Percentiles rank a stretch among this genome's conserved stretches.
Evolutionary conservation across 2,329 filamentous ascomycete species (phyloP).

Genomic region (Helicocarpus griseus): DNA sequence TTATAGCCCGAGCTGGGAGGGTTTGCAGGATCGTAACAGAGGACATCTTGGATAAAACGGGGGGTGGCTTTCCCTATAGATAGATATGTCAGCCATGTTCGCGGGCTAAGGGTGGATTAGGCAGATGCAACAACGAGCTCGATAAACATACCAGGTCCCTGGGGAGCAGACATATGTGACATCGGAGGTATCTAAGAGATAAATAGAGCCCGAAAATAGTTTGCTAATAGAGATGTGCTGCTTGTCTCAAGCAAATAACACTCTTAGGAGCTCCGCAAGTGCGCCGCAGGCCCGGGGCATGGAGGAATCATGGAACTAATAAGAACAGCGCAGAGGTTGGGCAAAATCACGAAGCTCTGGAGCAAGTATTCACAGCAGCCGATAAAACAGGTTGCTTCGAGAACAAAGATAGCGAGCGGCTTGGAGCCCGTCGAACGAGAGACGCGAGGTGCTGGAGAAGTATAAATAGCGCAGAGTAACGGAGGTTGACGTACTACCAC

Average conservation of each 20-base stretch:
- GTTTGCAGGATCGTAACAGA: slow-evolving; percentile 37
- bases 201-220: not conserved
- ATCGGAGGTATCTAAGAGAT: not conserved
- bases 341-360: not conserved
- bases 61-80: slow-evolving; percentile 42
- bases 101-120: not conserved
- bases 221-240: not conserved
- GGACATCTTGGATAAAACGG: slow-evolving; percentile 37
- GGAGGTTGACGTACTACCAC: not conserved
- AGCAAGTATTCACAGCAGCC: not conserved
- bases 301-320: not conserved
- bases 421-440: not conserved
- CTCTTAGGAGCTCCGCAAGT: not conserved
- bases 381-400: not conserved
- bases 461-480: not conserved
- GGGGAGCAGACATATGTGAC: slow-evolving; percentile 22
- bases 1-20: slow-evolving; percentile 38
- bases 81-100: not conserved
- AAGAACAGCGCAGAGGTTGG: not conserved
- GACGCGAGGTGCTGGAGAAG: not conserved
- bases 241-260: not conserved
- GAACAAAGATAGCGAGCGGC: not conserved
- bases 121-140: not conserved
- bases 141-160: slow-evolving; percentile 23
- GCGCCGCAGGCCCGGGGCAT: not conserved